Evolutionary conservation across 495 filamentous ascomycete genomes (phyloP).

Genomic region (Lophiostoma macrostomum): DNA sequence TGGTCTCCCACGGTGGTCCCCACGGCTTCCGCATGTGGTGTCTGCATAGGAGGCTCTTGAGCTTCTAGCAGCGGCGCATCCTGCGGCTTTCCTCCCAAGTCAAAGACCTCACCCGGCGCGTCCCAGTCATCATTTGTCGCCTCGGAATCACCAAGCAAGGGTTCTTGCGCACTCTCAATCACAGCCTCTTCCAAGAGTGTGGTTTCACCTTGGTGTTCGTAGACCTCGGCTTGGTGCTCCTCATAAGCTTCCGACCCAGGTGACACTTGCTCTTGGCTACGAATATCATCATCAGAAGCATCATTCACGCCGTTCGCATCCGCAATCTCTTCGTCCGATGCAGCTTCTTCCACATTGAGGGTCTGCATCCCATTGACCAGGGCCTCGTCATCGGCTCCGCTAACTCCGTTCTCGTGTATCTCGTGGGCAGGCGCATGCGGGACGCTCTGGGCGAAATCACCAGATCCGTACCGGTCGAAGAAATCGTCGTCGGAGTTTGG

Average conservation of each 20-base stretch:
- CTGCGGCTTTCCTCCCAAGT: slow-evolving; percentile 27
- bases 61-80: slow-evolving; percentile 16
- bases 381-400: slow-evolving; percentile 2
- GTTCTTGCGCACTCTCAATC: slow-evolving; percentile 18
- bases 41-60: slow-evolving; percentile 8
- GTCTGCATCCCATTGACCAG: background rate
- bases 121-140: slow-evolving; percentile 28
- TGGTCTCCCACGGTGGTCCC: slow-evolving; percentile 19
- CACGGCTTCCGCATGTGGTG: slow-evolving; percentile 13
- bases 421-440: background rate
- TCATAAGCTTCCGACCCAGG: background rate
- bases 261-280: background rate
- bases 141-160: slow-evolving; percentile 17
- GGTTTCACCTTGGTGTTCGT: slow-evolving; percentile 32
- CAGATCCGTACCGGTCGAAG: slow-evolving; percentile 34
- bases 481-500: slow-evolving; percentile 38
- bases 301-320: background rate
- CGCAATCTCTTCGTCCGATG: background rate
- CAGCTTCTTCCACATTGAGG: background rate
- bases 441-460: background rate
- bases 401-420: slow-evolving; percentile 15
- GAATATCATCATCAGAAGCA: background rate
- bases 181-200: slow-evolving; percentile 34
- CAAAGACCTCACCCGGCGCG: slow-evolving; percentile 28
- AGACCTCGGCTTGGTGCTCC: slow-evolving; percentile 22